Percentiles rank a stretch among this genome's conserved stretches.
Evolutionary conservation across 257 asterid species (phyloP).

Genomic region (Anisodus tanguticus): DNA sequence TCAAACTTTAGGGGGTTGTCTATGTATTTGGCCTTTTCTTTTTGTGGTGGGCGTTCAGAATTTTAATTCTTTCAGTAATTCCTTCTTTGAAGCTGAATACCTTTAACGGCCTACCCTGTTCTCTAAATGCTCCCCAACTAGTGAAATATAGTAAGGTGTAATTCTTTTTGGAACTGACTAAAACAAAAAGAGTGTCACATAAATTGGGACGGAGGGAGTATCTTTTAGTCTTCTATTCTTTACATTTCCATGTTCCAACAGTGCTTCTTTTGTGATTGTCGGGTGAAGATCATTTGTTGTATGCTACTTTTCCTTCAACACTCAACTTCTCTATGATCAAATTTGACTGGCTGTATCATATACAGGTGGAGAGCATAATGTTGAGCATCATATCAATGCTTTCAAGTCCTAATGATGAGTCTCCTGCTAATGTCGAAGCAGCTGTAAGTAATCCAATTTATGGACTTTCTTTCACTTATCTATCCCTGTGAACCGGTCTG

Average conservation of each 20-base stretch:
- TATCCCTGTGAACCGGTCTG: not conserved
- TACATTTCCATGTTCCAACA: not conserved
- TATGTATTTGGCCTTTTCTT: no score
- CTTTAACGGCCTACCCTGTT: no score
- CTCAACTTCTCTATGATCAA: conserved; percentile 6
- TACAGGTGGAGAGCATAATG: conserved; percentile 98
- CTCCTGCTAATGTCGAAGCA: conserved; percentile 99
- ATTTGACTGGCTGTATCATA: conserved; percentile 36
- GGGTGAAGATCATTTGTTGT: not conserved
- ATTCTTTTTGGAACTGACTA: no score
- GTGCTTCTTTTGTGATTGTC: not conserved
- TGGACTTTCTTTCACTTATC: not conserved
- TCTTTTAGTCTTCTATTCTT: no score
- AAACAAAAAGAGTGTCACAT: no score
- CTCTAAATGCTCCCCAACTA: no score
- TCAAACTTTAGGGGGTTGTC: no score
- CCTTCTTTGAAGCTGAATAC: no score
- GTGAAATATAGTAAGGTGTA: no score
- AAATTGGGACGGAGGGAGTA: no score
- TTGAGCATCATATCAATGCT: conserved; percentile 99
- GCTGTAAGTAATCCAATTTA: conserved; percentile 69
- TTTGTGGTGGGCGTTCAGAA: no score
- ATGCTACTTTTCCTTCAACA: not conserved
- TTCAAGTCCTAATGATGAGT: conserved; percentile 96
- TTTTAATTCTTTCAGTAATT: no score